Evolutionary conservation across 164 flowering plant genomes (phyloP).

Genomic region (Hamamelis virginiana): DNA sequence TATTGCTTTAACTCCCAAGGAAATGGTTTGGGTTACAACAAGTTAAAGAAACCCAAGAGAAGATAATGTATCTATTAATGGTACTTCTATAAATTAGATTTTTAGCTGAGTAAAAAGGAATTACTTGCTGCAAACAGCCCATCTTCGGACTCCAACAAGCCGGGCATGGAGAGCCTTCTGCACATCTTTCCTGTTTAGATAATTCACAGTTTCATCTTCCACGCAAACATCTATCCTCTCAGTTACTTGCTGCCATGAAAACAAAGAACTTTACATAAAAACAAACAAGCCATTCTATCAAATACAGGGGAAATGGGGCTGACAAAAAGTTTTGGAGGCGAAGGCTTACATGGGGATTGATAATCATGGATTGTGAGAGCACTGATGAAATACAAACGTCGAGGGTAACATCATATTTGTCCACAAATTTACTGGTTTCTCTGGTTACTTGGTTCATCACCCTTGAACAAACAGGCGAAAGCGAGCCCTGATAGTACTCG

Average conservation of each 20-base stretch:
- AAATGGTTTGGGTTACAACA: too few relatives aligned
- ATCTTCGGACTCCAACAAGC: conserved; percentile 30
- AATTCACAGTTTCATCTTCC: conserved; percentile 28
- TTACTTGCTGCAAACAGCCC: conserved; percentile 32
- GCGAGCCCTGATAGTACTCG: conserved; percentile 50
- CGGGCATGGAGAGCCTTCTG: conserved; percentile 40
- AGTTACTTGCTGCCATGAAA: conserved; percentile 15
- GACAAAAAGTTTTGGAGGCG: neutral
- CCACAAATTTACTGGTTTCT: conserved; percentile 63
- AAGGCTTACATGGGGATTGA: conserved; percentile 47
- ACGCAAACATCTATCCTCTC: conserved; percentile 39
- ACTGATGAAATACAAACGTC: conserved; percentile 72
- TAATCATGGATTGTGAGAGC: conserved; percentile 44
- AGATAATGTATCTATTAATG: too few relatives aligned
- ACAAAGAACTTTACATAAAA: neutral
- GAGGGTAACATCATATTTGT: conserved; percentile 69
- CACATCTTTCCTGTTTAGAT: conserved; percentile 43
- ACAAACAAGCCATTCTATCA: neutral
- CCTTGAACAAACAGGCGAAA: conserved; percentile 52
- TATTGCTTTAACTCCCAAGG: too few relatives aligned
- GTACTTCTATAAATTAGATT: neutral
- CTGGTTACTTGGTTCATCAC: conserved; percentile 46
- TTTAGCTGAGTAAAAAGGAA: neutral
- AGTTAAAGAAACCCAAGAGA: too few relatives aligned
- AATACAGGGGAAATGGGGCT: too few relatives aligned